Evolutionary conservation across 176 grass and related monocot species (phyloP).

Genomic region (Thalia dealbata): DNA sequence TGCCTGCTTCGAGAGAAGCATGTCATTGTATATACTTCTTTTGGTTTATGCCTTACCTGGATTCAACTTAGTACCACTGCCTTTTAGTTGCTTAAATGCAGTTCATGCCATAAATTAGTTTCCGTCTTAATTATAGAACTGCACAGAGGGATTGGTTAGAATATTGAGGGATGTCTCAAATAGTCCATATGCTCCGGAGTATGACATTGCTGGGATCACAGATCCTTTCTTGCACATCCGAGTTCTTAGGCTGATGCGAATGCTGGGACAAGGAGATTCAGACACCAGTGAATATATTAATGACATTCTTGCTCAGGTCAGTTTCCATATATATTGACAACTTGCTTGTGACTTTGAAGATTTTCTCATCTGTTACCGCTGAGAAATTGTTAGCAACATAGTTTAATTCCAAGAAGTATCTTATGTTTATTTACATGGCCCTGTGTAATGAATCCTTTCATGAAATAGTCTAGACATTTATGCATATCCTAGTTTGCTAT

Average conservation of each 20-base stretch:
- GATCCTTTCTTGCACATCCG: conserved; percentile 97
- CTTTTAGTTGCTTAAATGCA: neutral
- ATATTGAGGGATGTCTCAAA: conserved; percentile 93
- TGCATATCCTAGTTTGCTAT: neutral
- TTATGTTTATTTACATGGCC: neutral
- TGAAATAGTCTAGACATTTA: neutral
- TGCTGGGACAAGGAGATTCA: conserved; percentile 64
- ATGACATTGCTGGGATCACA: conserved; percentile 88
- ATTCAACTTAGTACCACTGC: neutral
- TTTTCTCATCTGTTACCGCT: conserved; percentile 1
- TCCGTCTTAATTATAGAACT: conserved; percentile 47
- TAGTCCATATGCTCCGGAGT: conserved; percentile 96
- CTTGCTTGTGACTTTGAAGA: neutral
- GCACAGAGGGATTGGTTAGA: conserved; percentile 66
- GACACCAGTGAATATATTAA: conserved; percentile 91
- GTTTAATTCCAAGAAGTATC: neutral
- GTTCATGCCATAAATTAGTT: conserved; percentile 14
- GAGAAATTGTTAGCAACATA: neutral
- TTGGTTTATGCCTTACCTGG: neutral
- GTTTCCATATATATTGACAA: conserved; percentile 21
- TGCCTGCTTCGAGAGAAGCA: too few species aligned
- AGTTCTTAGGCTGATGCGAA: conserved; percentile 72
- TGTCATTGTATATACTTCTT: neutral
- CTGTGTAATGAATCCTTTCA: neutral
- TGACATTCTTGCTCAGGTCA: conserved; percentile 98